These are phyloP conservation scores for Coleophoma eucalyptorum DNA, from an alignment of 2,329 filamentous ascomycete species.

Conservation along the genomic window DNA sequence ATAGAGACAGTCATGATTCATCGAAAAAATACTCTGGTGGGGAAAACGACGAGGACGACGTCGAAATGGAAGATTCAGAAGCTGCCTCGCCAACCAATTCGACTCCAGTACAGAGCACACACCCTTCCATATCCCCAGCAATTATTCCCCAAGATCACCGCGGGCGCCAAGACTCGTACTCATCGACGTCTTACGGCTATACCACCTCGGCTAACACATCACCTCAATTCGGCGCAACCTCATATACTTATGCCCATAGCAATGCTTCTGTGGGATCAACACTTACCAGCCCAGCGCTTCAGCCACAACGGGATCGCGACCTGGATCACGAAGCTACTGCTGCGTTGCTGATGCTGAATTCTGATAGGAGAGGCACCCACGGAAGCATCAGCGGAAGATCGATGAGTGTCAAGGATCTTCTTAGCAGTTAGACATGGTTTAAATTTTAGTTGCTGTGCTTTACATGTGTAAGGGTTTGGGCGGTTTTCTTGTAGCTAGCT, in stretches of 20 bases:
- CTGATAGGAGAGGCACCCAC: conserved; percentile 50
- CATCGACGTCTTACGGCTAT: conserved; percentile 45
- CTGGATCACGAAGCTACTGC: conserved; percentile 67
- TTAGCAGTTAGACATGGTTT: conserved; percentile 37
- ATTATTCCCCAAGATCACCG: conserved; percentile 41
- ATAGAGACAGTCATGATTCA: conserved; percentile 14
- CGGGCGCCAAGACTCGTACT: conserved; percentile 48
- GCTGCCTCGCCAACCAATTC: conserved; percentile 44
- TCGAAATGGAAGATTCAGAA: conserved; percentile 59
- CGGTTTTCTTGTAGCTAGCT: too few species aligned
- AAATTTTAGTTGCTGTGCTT: not conserved
- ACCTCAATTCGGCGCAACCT: conserved; percentile 52
- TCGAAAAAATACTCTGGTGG: conserved; percentile 38
- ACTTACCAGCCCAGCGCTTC: conserved; percentile 54
- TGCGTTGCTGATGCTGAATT: conserved; percentile 83
- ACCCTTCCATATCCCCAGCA: conserved; percentile 48
- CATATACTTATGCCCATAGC: conserved; percentile 39
- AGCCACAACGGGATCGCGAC: conserved; percentile 53
- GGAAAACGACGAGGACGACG: conserved; percentile 40
- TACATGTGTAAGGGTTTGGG: too few species aligned
- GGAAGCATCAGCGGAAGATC: conserved; percentile 32
- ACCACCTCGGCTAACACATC: conserved; percentile 46
- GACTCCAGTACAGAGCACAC: conserved; percentile 17
- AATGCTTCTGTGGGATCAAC: conserved; percentile 38
- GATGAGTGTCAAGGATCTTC: conserved; percentile 51